These are phyloP conservation scores for Sequoiadendron giganteum DNA, from an alignment of 75 land plant species.

Conservation along the genomic window DNA sequence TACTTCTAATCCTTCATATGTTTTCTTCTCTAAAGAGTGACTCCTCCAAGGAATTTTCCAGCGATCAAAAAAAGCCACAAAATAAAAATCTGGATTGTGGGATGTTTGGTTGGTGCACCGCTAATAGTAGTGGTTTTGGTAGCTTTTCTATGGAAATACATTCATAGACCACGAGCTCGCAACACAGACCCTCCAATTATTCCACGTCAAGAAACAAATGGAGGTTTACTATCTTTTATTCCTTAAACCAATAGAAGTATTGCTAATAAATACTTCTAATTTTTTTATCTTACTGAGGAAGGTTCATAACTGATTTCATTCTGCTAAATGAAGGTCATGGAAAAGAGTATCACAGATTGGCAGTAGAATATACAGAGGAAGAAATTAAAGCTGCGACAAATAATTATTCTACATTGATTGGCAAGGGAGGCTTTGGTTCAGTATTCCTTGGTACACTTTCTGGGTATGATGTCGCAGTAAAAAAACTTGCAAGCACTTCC, in stretches of 20 bases:
- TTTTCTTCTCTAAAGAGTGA: too few species aligned
- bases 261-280: neutral
- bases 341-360: neutral
- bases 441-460: neutral
- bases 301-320: neutral
- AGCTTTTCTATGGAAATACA: too few species aligned
- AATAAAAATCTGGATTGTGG: too few species aligned
- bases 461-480: neutral
- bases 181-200: neutral
- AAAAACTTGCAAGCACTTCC: neutral
- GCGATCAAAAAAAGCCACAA: too few species aligned
- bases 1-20: too few species aligned
- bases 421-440: neutral
- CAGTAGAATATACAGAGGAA: constrained; percentile 41
- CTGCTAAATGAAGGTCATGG: neutral
- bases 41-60: too few species aligned
- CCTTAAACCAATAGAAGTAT: neutral
- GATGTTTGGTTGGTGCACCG: too few species aligned
- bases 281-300: neutral
- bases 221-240: neutral
- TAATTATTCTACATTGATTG: constrained; percentile 21
- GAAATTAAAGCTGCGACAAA: constrained; percentile 74
- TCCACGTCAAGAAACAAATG: too few species aligned
- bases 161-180: neutral
- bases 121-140: too few species aligned